Percentiles rank a stretch among this genome's conserved stretches.
phyloP scores from a whole-genome alignment of 1,284 basidiomycete species.

The Melampsora larici-populina region DNA sequence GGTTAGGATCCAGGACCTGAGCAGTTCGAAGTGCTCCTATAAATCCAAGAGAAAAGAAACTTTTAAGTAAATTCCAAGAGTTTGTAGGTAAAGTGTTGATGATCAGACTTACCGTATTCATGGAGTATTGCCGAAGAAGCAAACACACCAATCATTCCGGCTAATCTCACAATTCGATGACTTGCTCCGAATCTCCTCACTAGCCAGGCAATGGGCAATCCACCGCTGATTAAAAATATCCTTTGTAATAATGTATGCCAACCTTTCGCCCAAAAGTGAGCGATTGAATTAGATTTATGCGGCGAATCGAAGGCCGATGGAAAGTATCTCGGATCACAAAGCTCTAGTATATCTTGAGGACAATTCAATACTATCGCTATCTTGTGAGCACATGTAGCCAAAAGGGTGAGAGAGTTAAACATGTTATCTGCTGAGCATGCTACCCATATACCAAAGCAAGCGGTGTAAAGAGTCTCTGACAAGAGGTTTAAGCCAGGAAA shows the following conservation, averaged over 20 bases:
- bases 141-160: not conserved
- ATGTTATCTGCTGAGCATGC: not conserved
- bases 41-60: too few species aligned
- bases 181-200: not conserved
- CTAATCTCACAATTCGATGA: not conserved
- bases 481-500: not conserved
- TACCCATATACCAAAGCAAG: not conserved
- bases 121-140: not conserved
- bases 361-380: not conserved
- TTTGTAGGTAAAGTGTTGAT: too few species aligned
- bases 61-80: too few species aligned
- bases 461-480: not conserved
- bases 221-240: not conserved
- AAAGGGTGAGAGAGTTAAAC: not conserved
- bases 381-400: not conserved
- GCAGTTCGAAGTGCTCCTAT: too few species aligned
- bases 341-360: not conserved
- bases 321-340: not conserved
- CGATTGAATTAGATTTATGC: not conserved
- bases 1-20: too few species aligned
- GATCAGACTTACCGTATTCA: not conserved
- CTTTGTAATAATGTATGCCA: not conserved
- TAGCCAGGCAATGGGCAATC: not conserved
- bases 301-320: not conserved
- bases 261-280: not conserved